phyloP scores from a whole-genome alignment of 2,329 filamentous ascomycete genomes.

The Nigrospora osmanthi region DNA sequence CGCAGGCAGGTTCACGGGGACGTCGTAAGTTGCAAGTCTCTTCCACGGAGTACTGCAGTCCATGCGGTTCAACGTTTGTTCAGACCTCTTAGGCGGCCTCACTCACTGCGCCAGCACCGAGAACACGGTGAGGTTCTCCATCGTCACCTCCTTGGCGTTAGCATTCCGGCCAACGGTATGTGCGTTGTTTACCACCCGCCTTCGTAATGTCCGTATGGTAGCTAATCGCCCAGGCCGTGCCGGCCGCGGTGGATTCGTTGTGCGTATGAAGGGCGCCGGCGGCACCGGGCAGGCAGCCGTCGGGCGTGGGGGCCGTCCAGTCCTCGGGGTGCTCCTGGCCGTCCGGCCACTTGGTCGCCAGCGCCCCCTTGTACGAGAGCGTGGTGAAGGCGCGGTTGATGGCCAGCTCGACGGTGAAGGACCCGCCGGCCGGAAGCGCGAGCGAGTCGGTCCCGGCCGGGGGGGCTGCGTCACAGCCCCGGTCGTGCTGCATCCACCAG shows the following conservation, averaged over 20 bases:
- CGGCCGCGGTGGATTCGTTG: conserved; percentile 32
- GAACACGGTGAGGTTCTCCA: conserved; percentile 45
- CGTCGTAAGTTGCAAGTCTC: conserved; percentile 1
- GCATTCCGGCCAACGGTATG: too few relatives aligned
- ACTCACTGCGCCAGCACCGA: conserved; percentile 33
- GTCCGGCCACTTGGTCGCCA: conserved; percentile 36
- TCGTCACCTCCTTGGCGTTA: too few relatives aligned
- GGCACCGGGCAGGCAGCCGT: conserved; percentile 16
- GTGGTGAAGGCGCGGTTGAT: conserved; percentile 41
- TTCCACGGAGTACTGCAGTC: conserved; percentile 10
- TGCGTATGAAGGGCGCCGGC: conserved; percentile 39
- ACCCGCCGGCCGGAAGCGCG: conserved; percentile 37
- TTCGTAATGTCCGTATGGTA: conserved; percentile 36
- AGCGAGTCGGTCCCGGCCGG: conserved; percentile 25
- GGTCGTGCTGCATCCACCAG: conserved; percentile 45
- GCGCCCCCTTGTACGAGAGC: conserved; percentile 31
- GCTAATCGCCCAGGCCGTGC: conserved; percentile 41
- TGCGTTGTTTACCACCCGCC: too few relatives aligned
- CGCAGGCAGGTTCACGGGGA: too few relatives aligned
- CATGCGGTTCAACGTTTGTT: too few relatives aligned
- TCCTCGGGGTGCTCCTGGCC: conserved; percentile 34
- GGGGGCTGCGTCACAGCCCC: conserved; percentile 32
- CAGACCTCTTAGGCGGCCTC: too few relatives aligned
- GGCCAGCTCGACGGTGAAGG: conserved; percentile 40
- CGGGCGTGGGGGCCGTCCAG: conserved; percentile 29